These are phyloP conservation scores for Pachyrhizus erosus DNA, from an alignment of 306 rosid genomes.

Conservation along the genomic window DNA sequence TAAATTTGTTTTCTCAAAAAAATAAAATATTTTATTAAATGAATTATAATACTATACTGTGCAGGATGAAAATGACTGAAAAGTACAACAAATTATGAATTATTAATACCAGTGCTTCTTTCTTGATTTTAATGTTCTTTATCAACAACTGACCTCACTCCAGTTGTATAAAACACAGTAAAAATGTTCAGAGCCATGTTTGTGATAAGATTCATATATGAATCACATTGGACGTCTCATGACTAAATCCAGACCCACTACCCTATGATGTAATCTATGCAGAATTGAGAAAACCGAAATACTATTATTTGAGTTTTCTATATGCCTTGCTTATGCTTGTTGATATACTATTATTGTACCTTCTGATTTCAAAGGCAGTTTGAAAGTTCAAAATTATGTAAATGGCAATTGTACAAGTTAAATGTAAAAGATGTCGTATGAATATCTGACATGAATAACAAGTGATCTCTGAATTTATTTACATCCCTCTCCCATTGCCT, in stretches of 20 bases:
- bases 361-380: background rate
- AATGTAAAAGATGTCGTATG: background rate
- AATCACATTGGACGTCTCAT: background rate
- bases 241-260: background rate
- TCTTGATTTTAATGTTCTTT: background rate
- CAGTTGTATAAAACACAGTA: background rate
- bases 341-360: background rate
- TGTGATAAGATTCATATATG: background rate
- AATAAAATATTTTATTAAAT: background rate
- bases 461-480: background rate
- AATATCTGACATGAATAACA: background rate
- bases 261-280: background rate
- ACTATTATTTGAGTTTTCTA: background rate
- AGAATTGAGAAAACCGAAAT: slow-evolving; percentile 3
- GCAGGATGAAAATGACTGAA: background rate
- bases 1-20: slow-evolving; percentile 5
- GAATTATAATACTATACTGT: background rate
- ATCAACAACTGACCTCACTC: background rate
- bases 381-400: too few species aligned
- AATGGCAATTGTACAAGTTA: background rate
- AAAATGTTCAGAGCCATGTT: background rate
- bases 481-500: background rate
- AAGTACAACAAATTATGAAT: background rate
- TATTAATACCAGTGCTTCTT: background rate
- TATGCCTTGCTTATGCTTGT: background rate